Evolutionary conservation across 371 early-diverging fungal genomes (phyloP).

Genomic region (Dinochytrium kinnereticum): DNA sequence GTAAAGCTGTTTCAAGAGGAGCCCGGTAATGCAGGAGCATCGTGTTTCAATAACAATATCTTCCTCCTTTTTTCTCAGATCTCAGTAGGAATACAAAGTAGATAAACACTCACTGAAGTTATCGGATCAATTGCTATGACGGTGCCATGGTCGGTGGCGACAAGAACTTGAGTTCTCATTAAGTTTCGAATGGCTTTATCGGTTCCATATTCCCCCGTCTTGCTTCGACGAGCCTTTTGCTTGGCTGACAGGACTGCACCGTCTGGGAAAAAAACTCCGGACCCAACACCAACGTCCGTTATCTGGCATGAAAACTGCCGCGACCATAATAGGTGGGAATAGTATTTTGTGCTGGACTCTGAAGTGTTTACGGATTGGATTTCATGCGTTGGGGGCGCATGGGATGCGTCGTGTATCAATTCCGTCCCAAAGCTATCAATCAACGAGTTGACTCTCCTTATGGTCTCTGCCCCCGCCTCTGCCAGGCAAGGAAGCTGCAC

Average conservation of each 20-base stretch:
- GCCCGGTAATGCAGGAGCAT: neutral
- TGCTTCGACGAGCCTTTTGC: too few relatives aligned
- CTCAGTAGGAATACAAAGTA: neutral
- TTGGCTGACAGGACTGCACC: neutral
- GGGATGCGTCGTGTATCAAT: too few relatives aligned
- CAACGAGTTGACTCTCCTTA: too few relatives aligned
- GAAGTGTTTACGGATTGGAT: too few relatives aligned
- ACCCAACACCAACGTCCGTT: neutral
- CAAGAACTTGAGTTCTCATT: neutral
- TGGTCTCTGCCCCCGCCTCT: too few relatives aligned
- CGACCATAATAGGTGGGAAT: constrained; percentile 1
- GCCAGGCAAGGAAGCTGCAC: too few relatives aligned
- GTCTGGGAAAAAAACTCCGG: neutral
- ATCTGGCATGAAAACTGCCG: neutral
- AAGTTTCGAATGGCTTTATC: neutral
- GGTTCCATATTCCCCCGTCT: neutral
- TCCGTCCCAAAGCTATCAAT: too few relatives aligned
- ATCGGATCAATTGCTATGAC: neutral
- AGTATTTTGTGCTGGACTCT: too few relatives aligned
- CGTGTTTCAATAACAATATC: constrained; percentile 1
- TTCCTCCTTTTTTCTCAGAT: neutral
- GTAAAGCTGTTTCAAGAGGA: neutral
- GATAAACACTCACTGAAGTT: neutral
- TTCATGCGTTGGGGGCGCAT: too few relatives aligned
- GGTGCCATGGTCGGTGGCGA: neutral